Percentiles rank a stretch among this genome's conserved stretches.
Conservation (phyloP, 2,329 filamentous ascomycete genomes). For the Fusarium pininemorale region DNA sequence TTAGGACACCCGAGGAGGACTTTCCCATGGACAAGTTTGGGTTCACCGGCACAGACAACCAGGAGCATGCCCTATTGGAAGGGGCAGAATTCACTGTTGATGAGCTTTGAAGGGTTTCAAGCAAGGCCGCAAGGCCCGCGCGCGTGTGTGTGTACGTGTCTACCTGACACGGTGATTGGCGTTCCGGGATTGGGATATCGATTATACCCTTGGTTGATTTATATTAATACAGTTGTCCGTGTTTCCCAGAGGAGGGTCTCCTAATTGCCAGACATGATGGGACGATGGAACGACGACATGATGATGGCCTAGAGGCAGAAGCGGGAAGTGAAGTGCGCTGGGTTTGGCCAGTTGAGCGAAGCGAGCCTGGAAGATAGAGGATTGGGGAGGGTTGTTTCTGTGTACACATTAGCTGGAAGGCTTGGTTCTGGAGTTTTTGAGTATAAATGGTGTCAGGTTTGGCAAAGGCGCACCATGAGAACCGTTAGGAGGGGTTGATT, state of each 20-base stretch:
- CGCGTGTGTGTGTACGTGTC: background rate
- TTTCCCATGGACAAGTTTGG: slow-evolving; percentile 69
- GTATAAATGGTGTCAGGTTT: background rate
- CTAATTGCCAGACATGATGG: slow-evolving; percentile 43
- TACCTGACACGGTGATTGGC: slow-evolving; percentile 26
- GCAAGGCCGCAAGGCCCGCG: background rate
- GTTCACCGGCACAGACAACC: slow-evolving; percentile 51
- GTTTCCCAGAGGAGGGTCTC: slow-evolving; percentile 28
- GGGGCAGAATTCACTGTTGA: slow-evolving; percentile 43
- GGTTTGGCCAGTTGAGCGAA: background rate
- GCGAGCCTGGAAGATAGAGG: background rate
- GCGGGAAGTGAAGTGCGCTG: background rate
- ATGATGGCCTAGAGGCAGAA: slow-evolving; percentile 31
- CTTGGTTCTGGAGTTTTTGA: slow-evolving; percentile 10
- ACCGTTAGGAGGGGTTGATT: background rate
- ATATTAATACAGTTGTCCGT: slow-evolving; percentile 35
- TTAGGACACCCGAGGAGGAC: slow-evolving; percentile 73
- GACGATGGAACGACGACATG: slow-evolving; percentile 48
- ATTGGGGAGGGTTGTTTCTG: slow-evolving; percentile 16
- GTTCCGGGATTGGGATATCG: slow-evolving; percentile 36
- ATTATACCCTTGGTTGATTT: slow-evolving; percentile 39
- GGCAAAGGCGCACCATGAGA: background rate
- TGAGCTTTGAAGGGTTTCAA: slow-evolving; percentile 24
- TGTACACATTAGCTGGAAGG: slow-evolving; percentile 12
- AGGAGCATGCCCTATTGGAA: slow-evolving; percentile 48